A percentile compares a stretch with the other conserved stretches of the same genome.
These are phyloP conservation scores for Dictyostelium purpureum DNA, from an alignment of 78 protist genomes.

Conservation along the genomic window DNA sequence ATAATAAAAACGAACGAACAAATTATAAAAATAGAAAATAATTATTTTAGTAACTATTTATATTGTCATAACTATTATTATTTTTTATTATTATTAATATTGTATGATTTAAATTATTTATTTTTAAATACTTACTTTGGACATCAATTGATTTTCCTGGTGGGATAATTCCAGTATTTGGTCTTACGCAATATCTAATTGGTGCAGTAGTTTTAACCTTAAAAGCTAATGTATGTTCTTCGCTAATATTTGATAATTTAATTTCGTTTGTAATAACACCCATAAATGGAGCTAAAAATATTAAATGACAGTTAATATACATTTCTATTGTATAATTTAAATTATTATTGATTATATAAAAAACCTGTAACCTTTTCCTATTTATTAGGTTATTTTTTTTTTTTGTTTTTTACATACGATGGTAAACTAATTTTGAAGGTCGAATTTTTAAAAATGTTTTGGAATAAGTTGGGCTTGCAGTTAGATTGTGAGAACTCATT, in stretches of 20 bases:
- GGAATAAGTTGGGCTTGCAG: not conserved
- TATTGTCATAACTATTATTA: too few species aligned
- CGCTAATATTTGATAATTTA: conserved; percentile 38
- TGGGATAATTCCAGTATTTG: conserved; percentile 83
- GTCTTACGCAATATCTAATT: conserved; percentile 84
- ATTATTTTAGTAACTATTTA: too few species aligned
- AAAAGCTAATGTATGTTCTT: conserved; percentile 61
- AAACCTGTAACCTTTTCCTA: too few species aligned
- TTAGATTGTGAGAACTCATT: not conserved
- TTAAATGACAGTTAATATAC: not conserved
- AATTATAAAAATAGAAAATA: not conserved
- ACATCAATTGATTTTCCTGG: conserved; percentile 80
- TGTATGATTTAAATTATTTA: not conserved
- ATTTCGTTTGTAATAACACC: conserved; percentile 50
- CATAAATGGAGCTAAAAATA: conserved; percentile 52
- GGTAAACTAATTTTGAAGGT: conserved; percentile 51
- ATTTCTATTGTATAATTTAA: not conserved
- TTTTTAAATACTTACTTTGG: conserved; percentile 20
- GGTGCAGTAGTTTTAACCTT: conserved; percentile 89
- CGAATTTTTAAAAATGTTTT: conserved; percentile 25
- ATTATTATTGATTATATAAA: not conserved
- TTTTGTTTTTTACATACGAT: conserved; percentile 38
- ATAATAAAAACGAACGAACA: not conserved
- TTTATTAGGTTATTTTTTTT: not conserved
- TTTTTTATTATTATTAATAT: not conserved